Base-by-base conservation (phyloP, 257 asterid genomes). In the Solanum bulbocastanum region DNA sequence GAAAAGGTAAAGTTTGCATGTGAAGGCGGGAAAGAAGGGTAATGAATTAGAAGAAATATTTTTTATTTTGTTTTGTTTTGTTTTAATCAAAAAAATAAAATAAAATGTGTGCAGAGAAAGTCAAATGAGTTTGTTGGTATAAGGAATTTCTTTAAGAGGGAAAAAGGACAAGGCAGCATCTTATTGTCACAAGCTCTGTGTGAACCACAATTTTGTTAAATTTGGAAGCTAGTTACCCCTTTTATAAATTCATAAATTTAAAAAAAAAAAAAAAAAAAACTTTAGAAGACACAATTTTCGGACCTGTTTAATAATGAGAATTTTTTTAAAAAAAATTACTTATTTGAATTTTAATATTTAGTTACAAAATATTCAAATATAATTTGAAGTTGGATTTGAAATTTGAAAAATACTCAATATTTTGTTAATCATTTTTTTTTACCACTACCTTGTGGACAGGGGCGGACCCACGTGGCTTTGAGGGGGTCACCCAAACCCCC, bases 81-180 rank as follows among this genome's bases (percentile, higher is more conserved):
- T 32, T 30, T 66, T 25, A 13, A 66, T n/a, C 3, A 65, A 11
- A 65, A 65, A n/a, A 25, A n/a, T 2, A 58, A 58, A 22, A 23
- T 4, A 68, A 68, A 23, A 20, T 73, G 16, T 12, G 36, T 20
- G 9, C 35, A 76, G 83, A 78, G 84, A 78, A 78, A 89, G 91
- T 89, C 91, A 89, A 89, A 87, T 3, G 87, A 79, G 88, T 86
- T 88, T 68, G 89, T 87, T 86, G 85, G 87, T 79, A 86, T 58
- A 84, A 35, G 39, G 87, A 79, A 86, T 40, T 88, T 72, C 13
- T 49, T 49, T n/a, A 14, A 42, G 88, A 37, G 35, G 42, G 18
- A 8, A 88, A 69, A 68, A 86, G 85, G 90, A 86, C 90, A 86
- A 86, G 76, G 88, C 84, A 13, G 79, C 87, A 89, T 89, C 86